Evolutionary conservation across 2,329 filamentous ascomycete genomes (phyloP).

Genomic region (Capronia coronata): DNA sequence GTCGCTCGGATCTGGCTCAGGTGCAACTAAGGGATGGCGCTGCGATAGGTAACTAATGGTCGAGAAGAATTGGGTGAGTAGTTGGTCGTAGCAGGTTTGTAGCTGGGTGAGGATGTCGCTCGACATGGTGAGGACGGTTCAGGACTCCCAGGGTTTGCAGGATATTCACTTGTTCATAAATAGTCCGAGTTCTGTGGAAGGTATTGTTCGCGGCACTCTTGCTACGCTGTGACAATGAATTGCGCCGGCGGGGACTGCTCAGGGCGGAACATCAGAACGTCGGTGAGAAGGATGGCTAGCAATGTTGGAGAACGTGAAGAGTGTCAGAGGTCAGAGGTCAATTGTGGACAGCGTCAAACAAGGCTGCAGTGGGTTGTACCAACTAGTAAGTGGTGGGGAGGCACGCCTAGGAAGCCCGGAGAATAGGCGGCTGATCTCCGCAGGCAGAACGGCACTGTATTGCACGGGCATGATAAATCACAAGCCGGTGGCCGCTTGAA

Average conservation of each 20-base stretch:
- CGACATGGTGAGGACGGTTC: constrained; percentile 20
- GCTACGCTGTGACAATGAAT: too few species aligned
- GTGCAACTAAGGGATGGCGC: constrained; percentile 40
- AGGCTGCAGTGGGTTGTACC: too few species aligned
- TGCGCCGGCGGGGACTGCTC: too few species aligned
- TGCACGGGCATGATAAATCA: not conserved
- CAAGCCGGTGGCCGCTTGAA: not conserved
- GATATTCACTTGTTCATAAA: too few species aligned
- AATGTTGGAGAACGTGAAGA: too few species aligned
- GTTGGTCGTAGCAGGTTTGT: constrained; percentile 47
- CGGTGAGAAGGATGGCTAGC: too few species aligned
- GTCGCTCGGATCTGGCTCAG: constrained; percentile 33
- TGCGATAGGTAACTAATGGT: constrained; percentile 45
- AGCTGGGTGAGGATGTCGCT: constrained; percentile 46
- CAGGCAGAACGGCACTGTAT: constrained; percentile 2
- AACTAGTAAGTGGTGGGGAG: not conserved
- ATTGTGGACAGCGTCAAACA: too few species aligned
- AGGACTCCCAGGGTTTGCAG: not conserved
- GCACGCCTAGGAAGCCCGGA: not conserved
- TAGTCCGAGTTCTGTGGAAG: too few species aligned
- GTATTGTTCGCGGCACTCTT: too few species aligned
- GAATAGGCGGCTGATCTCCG: not conserved
- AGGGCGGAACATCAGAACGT: too few species aligned
- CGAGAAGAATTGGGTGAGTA: constrained; percentile 48
- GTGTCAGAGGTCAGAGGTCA: too few species aligned